Evolutionary conservation across 2,329 filamentous ascomycete species (phyloP), one percentile per base, ranked within the genome.

Genomic region (Trichoderma sp.): DNA sequence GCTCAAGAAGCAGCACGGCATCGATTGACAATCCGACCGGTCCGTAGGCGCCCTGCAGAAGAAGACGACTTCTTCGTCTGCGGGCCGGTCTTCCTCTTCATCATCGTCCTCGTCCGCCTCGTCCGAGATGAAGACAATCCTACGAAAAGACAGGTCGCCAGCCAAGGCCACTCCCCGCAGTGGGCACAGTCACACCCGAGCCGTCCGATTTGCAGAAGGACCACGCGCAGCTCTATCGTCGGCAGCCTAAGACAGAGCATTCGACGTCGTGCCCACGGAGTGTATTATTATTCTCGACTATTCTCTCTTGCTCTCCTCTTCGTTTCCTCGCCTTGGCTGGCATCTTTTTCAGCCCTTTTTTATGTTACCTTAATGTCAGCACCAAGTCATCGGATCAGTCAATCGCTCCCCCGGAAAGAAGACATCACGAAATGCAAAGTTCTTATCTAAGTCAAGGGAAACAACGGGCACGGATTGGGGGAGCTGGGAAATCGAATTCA

Each of bases 1-100:
- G 83, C 89, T 98, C 82, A 99, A 99, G 84, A 88, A 90, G 77
- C 92, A 98, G 80, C 93, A 99, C 81, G 94, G 93, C 78, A 97
- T 98, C 85, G 94, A 97, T 89, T 99, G 92, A 94, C 87, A 87
- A 86, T 86, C 83, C 84, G 87, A 89, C 87, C 87, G 86, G 86
- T 81, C 85, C 85, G 82, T 79, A 77, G 85, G 84, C 75, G 78
- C 74, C 76, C 77, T 76, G 76, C 75, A 72, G 71, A 76, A 76
- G 73, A 76, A 81, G 74, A 76, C 74, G 71, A 68, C 72, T 72
- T 77, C 79, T 74, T 77, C 75, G 78, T 84, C 83, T 83, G 83
- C 83, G 83, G 85, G 83, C 85, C 85, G 85, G 85, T 88, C 83
- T 80, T 80, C 78, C 77, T 75, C 77, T 76, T 75, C 77, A 77